Conservation (phyloP, 805 yeast species). For the Wickerhamiella australiensis region DNA sequence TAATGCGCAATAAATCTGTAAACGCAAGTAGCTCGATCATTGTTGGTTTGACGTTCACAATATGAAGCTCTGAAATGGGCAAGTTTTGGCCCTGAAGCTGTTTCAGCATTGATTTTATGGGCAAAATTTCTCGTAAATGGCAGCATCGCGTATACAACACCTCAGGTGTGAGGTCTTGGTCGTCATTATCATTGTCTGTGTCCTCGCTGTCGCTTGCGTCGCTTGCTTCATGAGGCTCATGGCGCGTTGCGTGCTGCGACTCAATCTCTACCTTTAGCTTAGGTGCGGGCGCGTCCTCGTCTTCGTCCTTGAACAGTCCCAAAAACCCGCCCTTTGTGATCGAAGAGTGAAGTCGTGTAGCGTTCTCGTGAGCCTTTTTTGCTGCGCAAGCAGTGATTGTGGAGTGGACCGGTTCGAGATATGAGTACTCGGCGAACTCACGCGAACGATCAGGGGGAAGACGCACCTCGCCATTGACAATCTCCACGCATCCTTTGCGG, state of each 20-base stretch:
- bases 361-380: conserved; percentile 19
- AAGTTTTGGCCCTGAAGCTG: conserved; percentile 68
- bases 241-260: neutral
- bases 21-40: conserved; percentile 77
- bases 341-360: conserved; percentile 18
- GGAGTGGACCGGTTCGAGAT: conserved; percentile 17
- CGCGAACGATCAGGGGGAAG: conserved; percentile 12
- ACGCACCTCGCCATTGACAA: conserved; percentile 24
- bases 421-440: conserved; percentile 11
- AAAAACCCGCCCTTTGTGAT: conserved; percentile 8
- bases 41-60: conserved; percentile 82
- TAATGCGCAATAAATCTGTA: conserved; percentile 76
- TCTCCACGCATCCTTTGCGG: conserved; percentile 56
- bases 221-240: conserved; percentile 18
- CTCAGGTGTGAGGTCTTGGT: conserved; percentile 39
- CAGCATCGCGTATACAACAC: conserved; percentile 83
- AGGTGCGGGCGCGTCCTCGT: conserved; percentile 18
- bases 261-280: neutral
- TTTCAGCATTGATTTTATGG: conserved; percentile 78
- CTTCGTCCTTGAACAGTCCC: conserved; percentile 18
- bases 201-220: conserved; percentile 10
- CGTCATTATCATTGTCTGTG: neutral
- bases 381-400: conserved; percentile 16
- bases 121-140: conserved; percentile 80
- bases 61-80: conserved; percentile 58